A percentile compares a stretch with the other conserved stretches of the same genome.
These are phyloP conservation scores for Cryptosporidium bovis DNA, from an alignment of 169 alveolate genomes.

Conservation along the genomic window DNA sequence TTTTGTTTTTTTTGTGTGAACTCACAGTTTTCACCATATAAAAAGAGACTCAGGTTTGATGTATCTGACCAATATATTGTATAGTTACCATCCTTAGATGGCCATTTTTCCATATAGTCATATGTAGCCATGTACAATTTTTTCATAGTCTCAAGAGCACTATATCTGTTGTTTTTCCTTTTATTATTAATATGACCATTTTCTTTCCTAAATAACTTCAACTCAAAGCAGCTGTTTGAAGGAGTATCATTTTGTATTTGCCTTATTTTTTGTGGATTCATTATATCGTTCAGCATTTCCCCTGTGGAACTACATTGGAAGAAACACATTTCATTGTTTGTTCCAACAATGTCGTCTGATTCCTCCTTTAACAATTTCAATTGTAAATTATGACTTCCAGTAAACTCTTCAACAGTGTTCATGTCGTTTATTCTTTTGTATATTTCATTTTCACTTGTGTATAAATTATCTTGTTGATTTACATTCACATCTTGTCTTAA, in stretches of 20 bases:
- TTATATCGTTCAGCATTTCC: too few relatives aligned
- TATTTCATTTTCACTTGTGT: background rate
- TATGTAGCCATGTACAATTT: slow-evolving; percentile 53
- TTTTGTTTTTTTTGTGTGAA: slow-evolving; percentile 4
- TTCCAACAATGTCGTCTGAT: too few relatives aligned
- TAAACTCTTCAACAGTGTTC: background rate
- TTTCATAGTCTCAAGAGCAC: slow-evolving; percentile 56
- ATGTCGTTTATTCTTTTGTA: background rate
- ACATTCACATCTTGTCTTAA: background rate
- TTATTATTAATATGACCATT: background rate
- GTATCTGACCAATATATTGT: slow-evolving; percentile 66
- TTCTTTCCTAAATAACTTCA: background rate
- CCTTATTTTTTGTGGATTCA: background rate
- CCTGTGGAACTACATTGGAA: too few relatives aligned
- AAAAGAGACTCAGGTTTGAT: slow-evolving; percentile 32
- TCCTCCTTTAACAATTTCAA: too few relatives aligned
- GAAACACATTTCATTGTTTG: too few relatives aligned
- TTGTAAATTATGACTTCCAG: background rate
- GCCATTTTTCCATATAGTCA: slow-evolving; percentile 55
- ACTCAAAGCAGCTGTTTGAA: background rate
- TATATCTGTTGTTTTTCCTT: slow-evolving; percentile 8
- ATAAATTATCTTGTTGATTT: slow-evolving; percentile 3
- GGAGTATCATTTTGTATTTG: background rate
- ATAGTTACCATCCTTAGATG: slow-evolving; percentile 56
- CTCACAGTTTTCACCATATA: slow-evolving; percentile 35